phyloP scores from a whole-genome alignment of 306 rosid species.

The Cucumis melo region DNA sequence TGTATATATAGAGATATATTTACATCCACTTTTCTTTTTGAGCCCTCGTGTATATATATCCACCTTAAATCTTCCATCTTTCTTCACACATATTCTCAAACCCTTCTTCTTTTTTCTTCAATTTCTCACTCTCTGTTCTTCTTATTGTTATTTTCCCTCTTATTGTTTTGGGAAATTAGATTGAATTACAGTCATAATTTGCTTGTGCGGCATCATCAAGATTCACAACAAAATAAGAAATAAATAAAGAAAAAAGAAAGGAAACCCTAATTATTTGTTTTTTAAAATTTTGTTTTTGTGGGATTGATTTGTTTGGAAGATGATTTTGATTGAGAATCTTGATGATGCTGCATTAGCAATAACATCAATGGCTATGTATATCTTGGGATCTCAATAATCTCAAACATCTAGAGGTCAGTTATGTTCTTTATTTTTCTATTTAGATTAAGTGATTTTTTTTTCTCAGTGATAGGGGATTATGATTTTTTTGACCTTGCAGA shows the following conservation, averaged over 20 bases:
- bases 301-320: not conserved
- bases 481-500: too few species aligned
- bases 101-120: not conserved
- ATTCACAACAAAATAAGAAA: constrained; percentile 39
- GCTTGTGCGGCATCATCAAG: constrained; percentile 95
- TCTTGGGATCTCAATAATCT: not conserved
- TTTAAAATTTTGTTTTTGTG: not conserved
- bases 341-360: constrained; percentile 99
- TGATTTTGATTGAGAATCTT: constrained; percentile 64
- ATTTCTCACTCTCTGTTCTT: not conserved
- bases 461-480: too few species aligned
- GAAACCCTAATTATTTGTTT: not conserved
- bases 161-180: not conserved
- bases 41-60: constrained; percentile 19
- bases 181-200: constrained; percentile 33
- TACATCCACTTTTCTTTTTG: not conserved
- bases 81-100: not conserved
- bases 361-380: constrained; percentile 23
- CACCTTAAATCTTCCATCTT: constrained; percentile 17
- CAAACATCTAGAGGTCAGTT: not conserved
- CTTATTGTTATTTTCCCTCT: not conserved
- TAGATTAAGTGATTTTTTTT: too few species aligned
- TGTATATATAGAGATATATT: too few species aligned
- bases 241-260: too few species aligned
- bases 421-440: not conserved